Evolutionary conservation across 495 filamentous ascomycete species (phyloP), one percentile per base, ranked within the genome.

Genomic region (Podospora australis): DNA sequence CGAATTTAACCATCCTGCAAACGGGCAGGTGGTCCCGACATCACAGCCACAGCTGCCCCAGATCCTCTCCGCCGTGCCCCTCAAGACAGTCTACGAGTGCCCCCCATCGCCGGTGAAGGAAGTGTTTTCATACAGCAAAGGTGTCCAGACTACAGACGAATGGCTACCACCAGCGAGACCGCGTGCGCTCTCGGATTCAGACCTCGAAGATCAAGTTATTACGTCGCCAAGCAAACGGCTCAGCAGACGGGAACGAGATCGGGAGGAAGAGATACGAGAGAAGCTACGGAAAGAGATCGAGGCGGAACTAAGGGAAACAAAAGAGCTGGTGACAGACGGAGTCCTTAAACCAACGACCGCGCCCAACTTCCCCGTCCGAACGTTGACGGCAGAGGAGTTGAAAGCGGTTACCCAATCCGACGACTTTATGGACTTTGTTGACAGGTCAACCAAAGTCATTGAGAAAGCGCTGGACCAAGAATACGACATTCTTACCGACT

Each of bases 401-500:
- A 83, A 83, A 53, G 94, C 91, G 11, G 88, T 96, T 29, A 88
- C 85, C n/a, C 83, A 86, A 29, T 95, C 90, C 0, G 80, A 89
- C 14, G 94, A 96, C 34, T 99, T 97, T 60, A 73, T 94, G 52
- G 87, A 94, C 56, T 99, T 99, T 60, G 82, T 99, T 16, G 94
- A 97, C 56, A 78, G 86, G 53, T 96, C 91, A 23, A 90, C 86
- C 36, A 99, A 96, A 72, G 89, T 99, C 39, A 90, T 97, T 56
- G 94, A 99, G 70, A 83, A 90, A 55, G 90, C 94, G 2, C 68
- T 99, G 47, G 91, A 97, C 58, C 82, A 95, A 54, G 77, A 78
- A 55, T 99, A 96, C 64, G 91, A 99, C 64, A 86, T 99, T 36
- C 69, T 99, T 29, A 89, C 90, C 39, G 89, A 97, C 66, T 99